A percentile compares a stretch with the other conserved stretches of the same genome.
These are phyloP conservation scores for Pleurotus eryngii DNA, from an alignment of 768 basidiomycete genomes.

Conservation along the genomic window DNA sequence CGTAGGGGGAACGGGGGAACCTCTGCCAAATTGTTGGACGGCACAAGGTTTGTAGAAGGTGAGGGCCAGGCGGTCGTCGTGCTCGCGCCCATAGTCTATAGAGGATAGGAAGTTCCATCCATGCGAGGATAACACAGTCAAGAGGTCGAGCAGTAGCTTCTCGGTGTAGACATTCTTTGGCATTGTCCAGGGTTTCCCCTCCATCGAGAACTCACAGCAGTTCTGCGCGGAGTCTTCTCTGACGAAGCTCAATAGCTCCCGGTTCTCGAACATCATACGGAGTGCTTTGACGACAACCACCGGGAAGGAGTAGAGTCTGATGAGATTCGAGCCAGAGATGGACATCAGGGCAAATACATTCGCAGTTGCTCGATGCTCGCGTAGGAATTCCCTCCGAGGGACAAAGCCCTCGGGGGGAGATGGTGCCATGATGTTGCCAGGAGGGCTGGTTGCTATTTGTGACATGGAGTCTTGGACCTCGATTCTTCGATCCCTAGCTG, in stretches of 20 bases:
- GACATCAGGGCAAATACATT: constrained; percentile 70
- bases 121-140: constrained; percentile 58
- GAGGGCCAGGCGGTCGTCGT: constrained; percentile 68
- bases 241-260: constrained; percentile 37
- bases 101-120: constrained; percentile 65
- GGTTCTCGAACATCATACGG: constrained; percentile 52
- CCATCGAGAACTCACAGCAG: constrained; percentile 63
- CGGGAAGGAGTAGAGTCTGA: constrained; percentile 72
- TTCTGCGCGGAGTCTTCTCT: constrained; percentile 56
- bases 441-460: neutral
- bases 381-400: constrained; percentile 72
- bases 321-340: constrained; percentile 58
- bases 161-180: constrained; percentile 65
- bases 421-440: constrained; percentile 17
- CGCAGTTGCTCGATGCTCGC: constrained; percentile 44
- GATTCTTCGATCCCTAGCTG: no score
- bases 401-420: constrained; percentile 50
- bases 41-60: constrained; percentile 57
- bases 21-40: constrained; percentile 21
- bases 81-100: constrained; percentile 75
- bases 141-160: constrained; percentile 64
- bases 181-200: constrained; percentile 71
- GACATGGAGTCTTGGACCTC: neutral
- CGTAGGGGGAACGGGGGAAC: constrained; percentile 32
- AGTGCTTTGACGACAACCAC: constrained; percentile 48